Evolutionary conservation across 2,329 filamentous ascomycete species (phyloP), one percentile per base, ranked within the genome.

Genomic region (Fusarium concolor): DNA sequence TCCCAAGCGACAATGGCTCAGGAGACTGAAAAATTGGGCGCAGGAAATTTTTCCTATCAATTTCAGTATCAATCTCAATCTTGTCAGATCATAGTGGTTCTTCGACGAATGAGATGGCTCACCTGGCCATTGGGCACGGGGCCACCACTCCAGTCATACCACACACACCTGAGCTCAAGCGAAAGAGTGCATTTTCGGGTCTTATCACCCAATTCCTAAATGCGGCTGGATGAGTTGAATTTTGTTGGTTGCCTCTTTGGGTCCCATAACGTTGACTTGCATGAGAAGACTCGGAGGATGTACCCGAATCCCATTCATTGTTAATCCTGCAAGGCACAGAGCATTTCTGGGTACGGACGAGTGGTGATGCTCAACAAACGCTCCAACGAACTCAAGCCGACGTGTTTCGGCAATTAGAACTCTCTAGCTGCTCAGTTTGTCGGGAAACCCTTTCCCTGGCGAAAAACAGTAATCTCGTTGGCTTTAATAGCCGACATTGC

Each of bases 21-120:
- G 31, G 56, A 49, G 60, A 49, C 46, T 41, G 49, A 53, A 65
- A 70, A 57, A 28, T 35, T 14, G 28, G 31, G 28, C 41, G 44
- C 56, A 50, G 52, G 52, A 61, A 57, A 56, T 58, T 43, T 65
- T 68, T 58, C 39, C 35, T 57, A 46, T 50, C 53, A 29, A 33
- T 29, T 42, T 39, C 31, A 17, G 7, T 8, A 56, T 51, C 37
- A 41, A 59, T 59, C 45, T 59, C 47, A 46, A 18, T 58, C 29
- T 61, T 62, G 70, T 73, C 71, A 73, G 63, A 74, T 73, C 70
- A 73, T 65, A 28, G 35, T 60, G 20, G 42, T 50, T 54, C 39
- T 42, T 41, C 24, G 31, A 63, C 71, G 63, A 71, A 74, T 74
- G 46, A 68, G 63, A 39, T 43, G 51, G 51, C 63, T 68, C 50